Evolutionary conservation across 1,284 basidiomycete species (phyloP), one percentile per base, ranked within the genome.

Genomic region (Pseudozyma tsukubaensis): DNA sequence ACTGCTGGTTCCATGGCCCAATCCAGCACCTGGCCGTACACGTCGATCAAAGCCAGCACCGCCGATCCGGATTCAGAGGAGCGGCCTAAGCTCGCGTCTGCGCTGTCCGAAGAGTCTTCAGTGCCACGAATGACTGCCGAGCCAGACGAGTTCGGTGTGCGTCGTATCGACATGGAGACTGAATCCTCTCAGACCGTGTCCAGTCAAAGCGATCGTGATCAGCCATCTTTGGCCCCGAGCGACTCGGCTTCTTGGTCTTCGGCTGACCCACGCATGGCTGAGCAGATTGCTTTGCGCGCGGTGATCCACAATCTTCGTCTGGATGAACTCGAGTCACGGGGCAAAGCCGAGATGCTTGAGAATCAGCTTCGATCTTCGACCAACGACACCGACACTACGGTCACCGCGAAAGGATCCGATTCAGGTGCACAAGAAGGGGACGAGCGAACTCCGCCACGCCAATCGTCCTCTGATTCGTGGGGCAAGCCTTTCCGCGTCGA

Each of bases 401-500:
- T 49, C 32, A 55, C 62, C 8, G 50, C 57, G n/a, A 56, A 50
- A 12, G 52, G 40, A 8, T 36, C 39, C 18, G 58, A 49, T 42
- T 18, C 24, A 9, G 48, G 47, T 40, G 21, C 36, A 36, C 32
- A 40, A 11, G 60, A 57, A 4, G 54, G 61, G 24, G 52, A 59
- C 11, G 42, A 29, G 44, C 60, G 60, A n/a, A 60, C 58, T 7
- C 71, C 71, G 53, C 69, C 65, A 11, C 62, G 57, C 2, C 56
- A 59, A 34, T 67, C 69, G 4, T 70, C 65, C 14, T 71, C 72
- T 11, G 72, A 75, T 32, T 71, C 64, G 51, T 75, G 72, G 72
- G 72, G 72, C 50, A 75, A 75, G 56, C 88, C 91, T 1, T 97
- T 98, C 87, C 88, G 88, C 63, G 86, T 98, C 29, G 89, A 94